Evolutionary conservation across 1,284 basidiomycete genomes (phyloP), one percentile per base, ranked within the genome.

Genomic region (Ganoderma meredithae): DNA sequence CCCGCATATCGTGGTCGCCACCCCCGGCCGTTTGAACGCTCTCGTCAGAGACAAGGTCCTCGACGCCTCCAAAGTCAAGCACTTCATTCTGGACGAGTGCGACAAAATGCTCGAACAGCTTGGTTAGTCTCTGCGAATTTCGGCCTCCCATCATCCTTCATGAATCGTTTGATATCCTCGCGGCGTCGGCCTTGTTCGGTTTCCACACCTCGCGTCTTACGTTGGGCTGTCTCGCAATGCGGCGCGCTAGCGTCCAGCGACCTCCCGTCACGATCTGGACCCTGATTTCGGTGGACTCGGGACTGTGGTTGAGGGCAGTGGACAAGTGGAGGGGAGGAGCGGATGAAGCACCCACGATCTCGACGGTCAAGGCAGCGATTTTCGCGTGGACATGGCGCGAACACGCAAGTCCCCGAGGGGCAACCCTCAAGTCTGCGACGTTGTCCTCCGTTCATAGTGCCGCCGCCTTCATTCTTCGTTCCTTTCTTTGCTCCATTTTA

Each of bases 81-180:
- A 99, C 86, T 99, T 99, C 83, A 97, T 98, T 71, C 87, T 99
- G 81, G 98, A 99, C 88, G 98, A 99, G 86, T 99, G 98, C 88
- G 98, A 99, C 90, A 99, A 99, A 91, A 99, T 99, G 95, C 92
- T 99, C 81, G 98, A 99, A 89, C 94, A 97, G 91, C 96, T 99
- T 85, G 97, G 96, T 98, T 93, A 97, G 96, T 98, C 65, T 68
- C 87, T 88, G 85, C 89, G 86, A 86, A 84, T 86, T 90, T 80
- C 76, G 76, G 73, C 77, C 73, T 70, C 65, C 65, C 69, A 71
- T 76, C 72, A 63, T 74, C 70, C 73, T 69, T 73, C 73, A 67
- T 73, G 68, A 74, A 69, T 71, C 73, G 74, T 78, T 76, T 75
- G 74, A 78, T 73, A 77, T 73, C 75, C 71, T 74, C 75, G 75